Percentiles rank a stretch among this genome's conserved stretches.
These are phyloP conservation scores for Amphibolis antarctica DNA, from an alignment of 106 monocot genomes.

Conservation along the genomic window DNA sequence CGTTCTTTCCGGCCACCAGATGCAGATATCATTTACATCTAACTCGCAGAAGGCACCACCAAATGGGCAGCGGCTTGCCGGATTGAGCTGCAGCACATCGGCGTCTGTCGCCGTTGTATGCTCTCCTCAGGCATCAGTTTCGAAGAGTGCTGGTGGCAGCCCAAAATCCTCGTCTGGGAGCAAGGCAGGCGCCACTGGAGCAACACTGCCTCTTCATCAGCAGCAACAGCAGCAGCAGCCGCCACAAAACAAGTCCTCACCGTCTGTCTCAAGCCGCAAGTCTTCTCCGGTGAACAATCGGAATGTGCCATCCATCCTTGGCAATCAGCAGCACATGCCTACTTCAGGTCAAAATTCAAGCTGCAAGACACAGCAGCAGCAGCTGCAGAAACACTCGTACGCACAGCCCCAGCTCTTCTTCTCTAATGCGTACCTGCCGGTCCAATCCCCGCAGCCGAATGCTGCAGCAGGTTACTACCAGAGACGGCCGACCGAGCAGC, in stretches of 20 bases:
- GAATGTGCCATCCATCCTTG: constrained; percentile 4
- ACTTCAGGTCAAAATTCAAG: background rate
- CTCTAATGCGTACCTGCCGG: constrained; percentile 1
- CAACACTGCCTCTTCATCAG: constrained; percentile 8
- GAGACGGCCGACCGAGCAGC: constrained; percentile 12
- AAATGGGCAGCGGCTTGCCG: constrained; percentile 6
- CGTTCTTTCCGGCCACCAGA: constrained; percentile 19
- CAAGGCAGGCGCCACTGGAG: constrained; percentile 18
- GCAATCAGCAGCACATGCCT: constrained; percentile 4
- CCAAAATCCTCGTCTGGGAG: constrained; percentile 31
- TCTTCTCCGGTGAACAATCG: constrained; percentile 14
- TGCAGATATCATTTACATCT: constrained; percentile 69
- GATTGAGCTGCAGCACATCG: constrained; percentile 12
- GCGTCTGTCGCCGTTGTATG: constrained; percentile 20
- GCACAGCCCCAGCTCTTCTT: constrained; percentile 14
- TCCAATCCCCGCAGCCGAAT: constrained; percentile 5
- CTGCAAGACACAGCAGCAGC: constrained; percentile 10
- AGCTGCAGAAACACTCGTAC: background rate
- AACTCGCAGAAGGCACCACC: constrained; percentile 14
- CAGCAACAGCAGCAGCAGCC: constrained; percentile 22
- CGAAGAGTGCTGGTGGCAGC: constrained; percentile 32
- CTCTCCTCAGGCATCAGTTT: constrained; percentile 34
- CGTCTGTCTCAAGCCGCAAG: constrained; percentile 22
- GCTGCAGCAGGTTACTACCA: constrained; percentile 16
- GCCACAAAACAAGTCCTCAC: constrained; percentile 22